A percentile compares a stretch with the other conserved stretches of the same genome.
These are phyloP conservation scores for Ceratobasidium sp. DNA, from an alignment of 1,284 basidiomycete genomes.

Conservation along the genomic window DNA sequence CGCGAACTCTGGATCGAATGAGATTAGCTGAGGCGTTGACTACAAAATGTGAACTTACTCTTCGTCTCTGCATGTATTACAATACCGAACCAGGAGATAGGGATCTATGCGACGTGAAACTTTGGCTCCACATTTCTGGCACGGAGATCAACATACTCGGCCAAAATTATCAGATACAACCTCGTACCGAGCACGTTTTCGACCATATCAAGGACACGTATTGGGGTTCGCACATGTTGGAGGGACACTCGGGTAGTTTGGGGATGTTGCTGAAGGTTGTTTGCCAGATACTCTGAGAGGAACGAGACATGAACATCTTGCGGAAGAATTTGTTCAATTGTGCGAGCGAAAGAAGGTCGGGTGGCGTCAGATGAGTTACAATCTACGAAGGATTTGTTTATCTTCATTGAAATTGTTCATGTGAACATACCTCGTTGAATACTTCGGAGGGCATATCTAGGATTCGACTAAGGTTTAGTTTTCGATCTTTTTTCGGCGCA, in stretches of 20 bases:
- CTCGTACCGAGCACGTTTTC: constrained; percentile 22
- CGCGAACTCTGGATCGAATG: no score
- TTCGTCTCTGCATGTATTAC: not conserved
- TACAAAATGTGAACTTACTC: constrained; percentile 14
- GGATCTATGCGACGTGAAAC: not conserved
- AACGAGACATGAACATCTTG: constrained; percentile 48
- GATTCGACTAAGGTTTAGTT: not conserved
- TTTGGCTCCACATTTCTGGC: not conserved
- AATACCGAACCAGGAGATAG: constrained; percentile 19
- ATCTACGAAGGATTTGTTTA: constrained; percentile 49
- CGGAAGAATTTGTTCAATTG: constrained; percentile 52
- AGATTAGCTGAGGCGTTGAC: no score
- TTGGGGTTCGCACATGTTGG: constrained; percentile 49
- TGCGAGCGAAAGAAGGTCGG: constrained; percentile 53
- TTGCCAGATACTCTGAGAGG: constrained; percentile 48
- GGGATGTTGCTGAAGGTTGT: constrained; percentile 26
- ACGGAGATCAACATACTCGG: not conserved
- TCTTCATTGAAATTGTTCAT: not conserved
- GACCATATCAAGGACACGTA: constrained; percentile 52
- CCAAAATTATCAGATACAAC: not conserved
- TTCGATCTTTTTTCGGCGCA: not conserved
- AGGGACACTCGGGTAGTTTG: constrained; percentile 50
- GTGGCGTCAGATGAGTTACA: constrained; percentile 50
- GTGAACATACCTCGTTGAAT: constrained; percentile 50
- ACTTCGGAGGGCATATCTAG: constrained; percentile 48